Base-by-base conservation (phyloP, 768 basidiomycete species). In the Clavulina sp. region DNA sequence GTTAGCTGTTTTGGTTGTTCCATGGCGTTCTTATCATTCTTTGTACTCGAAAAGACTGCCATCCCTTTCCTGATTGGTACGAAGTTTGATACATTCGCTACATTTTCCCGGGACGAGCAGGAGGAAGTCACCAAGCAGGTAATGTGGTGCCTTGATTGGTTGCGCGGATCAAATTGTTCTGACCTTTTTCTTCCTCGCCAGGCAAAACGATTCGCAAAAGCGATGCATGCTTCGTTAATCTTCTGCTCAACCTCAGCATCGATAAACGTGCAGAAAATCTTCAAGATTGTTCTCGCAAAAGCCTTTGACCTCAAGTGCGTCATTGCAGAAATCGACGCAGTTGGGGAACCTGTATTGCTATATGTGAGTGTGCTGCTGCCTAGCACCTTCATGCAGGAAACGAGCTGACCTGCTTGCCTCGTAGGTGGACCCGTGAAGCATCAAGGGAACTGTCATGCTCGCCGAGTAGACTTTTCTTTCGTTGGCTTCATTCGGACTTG, bases 251-350 rank as follows among this genome's bases (percentile, higher is more conserved):
- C 95, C 46, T 87, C 88, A 46, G 92, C 93, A 57, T 92, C 92
- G 55, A 95, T 97, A 71, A 99, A 99, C 67, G 93, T 99, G 51
- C 95, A 99, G 72, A 99, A 99, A 73, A 93, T 93, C 58, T 93
- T 93, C 78, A 92, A 95, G 73, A 95, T 95, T 65, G 88, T 93
- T 41, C 75, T 93, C 48, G 85, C 88, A 46, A 93, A 97, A 58
- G 91, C 92, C 30, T 97, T 97, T 61, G 95, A 97, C 68, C 76
- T 97, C 58, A 97, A 97, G 76, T 96, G 92, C 63, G 88, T 92
- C 59, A 92, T 96, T 59, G 91, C 92, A 26, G 93, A 97, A 70
- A 95, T 96, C 58, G 87, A 91, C 63, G 86, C 88, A 44, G 85
- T 92, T 26, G 95, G 93, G 51, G 92, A 97, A 65, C 95, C 95